Evolutionary conservation across 148 eudicot genomes (phyloP), one percentile per base, ranked within the genome.

Genomic region (Heliosperma pusillum): DNA sequence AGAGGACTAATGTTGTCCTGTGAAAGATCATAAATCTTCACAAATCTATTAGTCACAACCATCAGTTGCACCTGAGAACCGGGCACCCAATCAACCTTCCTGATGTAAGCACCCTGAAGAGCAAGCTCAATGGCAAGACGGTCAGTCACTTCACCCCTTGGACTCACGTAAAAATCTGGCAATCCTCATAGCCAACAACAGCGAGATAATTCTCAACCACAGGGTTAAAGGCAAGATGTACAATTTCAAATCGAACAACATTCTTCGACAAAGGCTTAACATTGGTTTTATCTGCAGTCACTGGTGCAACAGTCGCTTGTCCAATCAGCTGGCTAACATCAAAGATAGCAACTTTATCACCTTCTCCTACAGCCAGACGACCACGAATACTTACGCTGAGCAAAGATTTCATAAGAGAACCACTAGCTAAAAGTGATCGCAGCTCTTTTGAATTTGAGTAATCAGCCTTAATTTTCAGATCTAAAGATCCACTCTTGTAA

Each of bases 241-340:
- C 97, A 65, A 96, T 92, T 87, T 96, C 99, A 88, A 96, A 96
- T 52, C 99, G 94, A 74, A 96, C 97, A 72, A 90, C 80, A 80
- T 92, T 96, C 84, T 91, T 96, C 33, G 97, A 96, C 22, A 96
- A 85, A 70, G 97, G 99, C 83, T 96, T 96, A 71, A 92, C 99
- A 82, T 96, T 96, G 72, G 97, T 87, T 86, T 96, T 96, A 85
- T 96, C 99, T 13, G 97, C 97, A 22, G 99, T 92, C 75, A 96
- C 91, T 73, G 99, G 97, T 42, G 92, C 92, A 83, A 87, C 82
- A 47, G 96, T 92, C 70, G 99, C 97, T 77, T 96, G 99, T 75
- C 97, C 97, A 88, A 96, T 96, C 79, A 92, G 85, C 83, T 96
- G 99, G 30, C 97, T 97, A 79, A 96, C 97, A 83, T 96, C 99